phyloP scores from a whole-genome alignment of 2,329 filamentous ascomycete species.

The Aspergillus calidoustus region DNA sequence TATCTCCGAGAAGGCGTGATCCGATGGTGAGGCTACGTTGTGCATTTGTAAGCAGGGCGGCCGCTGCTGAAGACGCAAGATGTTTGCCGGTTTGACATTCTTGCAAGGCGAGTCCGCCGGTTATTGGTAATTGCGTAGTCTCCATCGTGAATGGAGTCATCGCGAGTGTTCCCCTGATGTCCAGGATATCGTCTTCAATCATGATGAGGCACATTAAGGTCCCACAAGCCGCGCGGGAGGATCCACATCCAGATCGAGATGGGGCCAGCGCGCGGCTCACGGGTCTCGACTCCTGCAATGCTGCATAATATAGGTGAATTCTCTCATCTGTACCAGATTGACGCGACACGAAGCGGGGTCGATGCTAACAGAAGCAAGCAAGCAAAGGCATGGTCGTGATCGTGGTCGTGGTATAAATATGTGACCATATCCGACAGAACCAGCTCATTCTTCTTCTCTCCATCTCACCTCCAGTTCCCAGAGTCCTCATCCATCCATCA shows the following conservation, averaged over 20 bases:
- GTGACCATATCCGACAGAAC: neutral
- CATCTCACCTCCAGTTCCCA: neutral
- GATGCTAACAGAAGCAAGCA: neutral
- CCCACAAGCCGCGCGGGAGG: neutral
- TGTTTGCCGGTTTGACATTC: neutral
- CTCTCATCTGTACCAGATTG: neutral
- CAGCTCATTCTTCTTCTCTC: neutral
- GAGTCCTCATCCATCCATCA: neutral
- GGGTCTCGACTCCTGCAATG: neutral
- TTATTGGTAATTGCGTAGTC: no score
- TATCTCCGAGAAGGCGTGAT: neutral
- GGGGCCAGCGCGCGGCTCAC: neutral
- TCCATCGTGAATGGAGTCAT: no score
- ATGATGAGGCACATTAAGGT: no score
- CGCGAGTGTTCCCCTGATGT: no score
- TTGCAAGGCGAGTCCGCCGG: no score
- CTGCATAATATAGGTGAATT: neutral
- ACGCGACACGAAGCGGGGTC: neutral
- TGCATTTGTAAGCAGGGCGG: neutral
- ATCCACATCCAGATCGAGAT: neutral
- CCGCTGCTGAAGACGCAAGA: neutral
- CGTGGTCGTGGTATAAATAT: neutral
- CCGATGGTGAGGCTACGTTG: neutral
- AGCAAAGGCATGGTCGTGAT: neutral
- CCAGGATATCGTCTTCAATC: no score